phyloP scores from a whole-genome alignment of 805 yeast species.

The Zygotorulaspora danielsina region DNA sequence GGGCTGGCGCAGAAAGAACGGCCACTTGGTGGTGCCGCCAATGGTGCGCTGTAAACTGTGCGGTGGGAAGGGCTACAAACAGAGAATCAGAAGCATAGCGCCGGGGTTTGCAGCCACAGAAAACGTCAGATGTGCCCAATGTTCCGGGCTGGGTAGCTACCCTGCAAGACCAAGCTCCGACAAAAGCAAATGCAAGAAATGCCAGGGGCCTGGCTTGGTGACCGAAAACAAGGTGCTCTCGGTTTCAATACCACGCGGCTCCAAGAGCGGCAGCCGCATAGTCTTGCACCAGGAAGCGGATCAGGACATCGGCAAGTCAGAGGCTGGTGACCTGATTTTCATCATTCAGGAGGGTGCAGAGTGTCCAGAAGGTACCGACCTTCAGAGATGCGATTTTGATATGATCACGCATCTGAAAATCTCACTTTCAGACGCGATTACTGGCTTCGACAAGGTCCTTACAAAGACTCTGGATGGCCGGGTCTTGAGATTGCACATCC shows the following conservation, averaged over 20 bases:
- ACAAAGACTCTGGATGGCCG: slow-evolving; percentile 79
- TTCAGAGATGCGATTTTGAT: slow-evolving; percentile 59
- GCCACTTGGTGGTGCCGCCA: slow-evolving; percentile 38
- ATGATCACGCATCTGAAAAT: slow-evolving; percentile 56
- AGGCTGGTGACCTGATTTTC: slow-evolving; percentile 74
- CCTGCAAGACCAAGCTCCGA: slow-evolving; percentile 22
- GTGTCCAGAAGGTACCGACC: slow-evolving; percentile 37
- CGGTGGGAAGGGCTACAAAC: slow-evolving; percentile 63
- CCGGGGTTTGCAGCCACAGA: slow-evolving; percentile 72
- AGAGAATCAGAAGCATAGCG: slow-evolving; percentile 58
- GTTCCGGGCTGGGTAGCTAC: slow-evolving; percentile 66
- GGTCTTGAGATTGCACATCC: slow-evolving; percentile 56
- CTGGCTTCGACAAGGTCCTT: slow-evolving; percentile 68
- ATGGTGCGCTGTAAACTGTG: slow-evolving; percentile 59
- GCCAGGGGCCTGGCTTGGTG: slow-evolving; percentile 58
- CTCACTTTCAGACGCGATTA: slow-evolving; percentile 74
- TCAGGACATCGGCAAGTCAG: slow-evolving; percentile 57
- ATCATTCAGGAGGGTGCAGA: slow-evolving; percentile 46
- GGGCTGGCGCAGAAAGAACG: slow-evolving; percentile 51
- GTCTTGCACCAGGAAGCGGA: slow-evolving; percentile 70
- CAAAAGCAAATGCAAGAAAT: slow-evolving; percentile 73
- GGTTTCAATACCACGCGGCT: slow-evolving; percentile 72
- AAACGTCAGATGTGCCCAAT: slow-evolving; percentile 55
- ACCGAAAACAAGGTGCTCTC: slow-evolving; percentile 71
- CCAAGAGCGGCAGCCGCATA: slow-evolving; percentile 56